Base-by-base conservation (phyloP, 2,329 filamentous ascomycete genomes). In the Pseudopyricularia javanii region DNA sequence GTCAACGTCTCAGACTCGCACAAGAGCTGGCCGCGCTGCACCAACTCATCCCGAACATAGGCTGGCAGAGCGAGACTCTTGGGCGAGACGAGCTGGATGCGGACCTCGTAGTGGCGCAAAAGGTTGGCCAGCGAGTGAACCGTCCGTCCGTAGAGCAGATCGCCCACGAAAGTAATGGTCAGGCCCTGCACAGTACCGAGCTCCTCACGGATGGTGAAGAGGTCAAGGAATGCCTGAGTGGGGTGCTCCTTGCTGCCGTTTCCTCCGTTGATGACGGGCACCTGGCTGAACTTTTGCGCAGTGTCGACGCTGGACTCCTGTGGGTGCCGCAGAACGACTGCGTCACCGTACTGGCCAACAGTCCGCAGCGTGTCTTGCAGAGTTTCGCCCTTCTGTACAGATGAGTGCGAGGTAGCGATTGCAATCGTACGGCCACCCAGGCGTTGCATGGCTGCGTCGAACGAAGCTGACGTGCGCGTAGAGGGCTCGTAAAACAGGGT, bases 401-500 rank as follows among this genome's bases (percentile, higher is more conserved):
- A 95, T 2, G 91, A 96, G 60, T 88, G 82, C 6, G 83, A 79
- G 3, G 91, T 94, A 40, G 89, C 76, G 63, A 97, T 84, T 51
- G 84, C 77, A 52, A 98, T 79, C 3, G 86, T 91, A 49, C 89
- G 81, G 49, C 93, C 93, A 60, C 93, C 93, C 5, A 98, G 84
- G 51, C 94, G 86, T 75, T 98, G 94, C 93, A 98, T 98, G 43
- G 93, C 93, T 54, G 91, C 88, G 65, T 98, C 93, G 62, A 98
- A 98, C 3, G 93, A 98, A 35, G 88, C 83, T 12, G 91, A 96
- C 5, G 93, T 98, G 53, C 93, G 82, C 3, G 93, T 98, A 1
- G 91, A 97, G 2, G 93, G 93, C 75, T 98, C 93, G 69, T 91
- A 98, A 79, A 98, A 98, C 73, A 98, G 82, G 2, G 88, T 93